These are phyloP conservation scores for Plasmodium berghei DNA, from an alignment of 169 alveolate species.

Conservation along the genomic window DNA sequence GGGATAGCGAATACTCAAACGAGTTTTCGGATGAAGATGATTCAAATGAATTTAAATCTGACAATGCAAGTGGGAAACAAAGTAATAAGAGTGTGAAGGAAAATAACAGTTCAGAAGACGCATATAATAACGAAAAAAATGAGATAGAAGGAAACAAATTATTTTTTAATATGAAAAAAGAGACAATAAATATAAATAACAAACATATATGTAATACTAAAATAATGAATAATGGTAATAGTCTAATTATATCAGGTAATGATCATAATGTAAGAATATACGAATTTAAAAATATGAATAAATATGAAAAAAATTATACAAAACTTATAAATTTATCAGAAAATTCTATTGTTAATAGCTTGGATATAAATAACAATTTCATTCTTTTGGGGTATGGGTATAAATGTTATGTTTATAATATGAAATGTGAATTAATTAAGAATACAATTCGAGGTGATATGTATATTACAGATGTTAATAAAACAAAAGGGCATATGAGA, in stretches of 20 bases:
- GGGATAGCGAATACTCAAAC: constrained; percentile 58
- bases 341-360: constrained; percentile 39
- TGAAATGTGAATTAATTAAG: constrained; percentile 74
- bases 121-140: not conserved
- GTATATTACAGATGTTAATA: constrained; percentile 83
- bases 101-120: not conserved
- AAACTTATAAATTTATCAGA: constrained; percentile 40
- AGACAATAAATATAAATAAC: constrained; percentile 35
- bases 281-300: constrained; percentile 53
- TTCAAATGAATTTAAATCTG: constrained; percentile 22
- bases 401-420: constrained; percentile 51
- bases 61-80: not conserved
- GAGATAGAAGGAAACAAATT: not conserved
- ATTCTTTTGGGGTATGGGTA: constrained; percentile 43
- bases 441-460: constrained; percentile 84
- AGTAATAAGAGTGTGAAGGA: not conserved
- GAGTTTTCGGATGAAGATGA: constrained; percentile 47
- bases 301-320: constrained; percentile 25
- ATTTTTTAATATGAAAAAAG: constrained; percentile 22
- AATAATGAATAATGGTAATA: constrained; percentile 32
- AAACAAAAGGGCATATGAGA: constrained; percentile 84
- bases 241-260: constrained; percentile 38
- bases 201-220: constrained; percentile 34
- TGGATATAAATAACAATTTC: constrained; percentile 29
- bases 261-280: constrained; percentile 51